Conservation (phyloP, 2,329 filamentous ascomycete genomes). For the Penicillium sp. region DNA sequence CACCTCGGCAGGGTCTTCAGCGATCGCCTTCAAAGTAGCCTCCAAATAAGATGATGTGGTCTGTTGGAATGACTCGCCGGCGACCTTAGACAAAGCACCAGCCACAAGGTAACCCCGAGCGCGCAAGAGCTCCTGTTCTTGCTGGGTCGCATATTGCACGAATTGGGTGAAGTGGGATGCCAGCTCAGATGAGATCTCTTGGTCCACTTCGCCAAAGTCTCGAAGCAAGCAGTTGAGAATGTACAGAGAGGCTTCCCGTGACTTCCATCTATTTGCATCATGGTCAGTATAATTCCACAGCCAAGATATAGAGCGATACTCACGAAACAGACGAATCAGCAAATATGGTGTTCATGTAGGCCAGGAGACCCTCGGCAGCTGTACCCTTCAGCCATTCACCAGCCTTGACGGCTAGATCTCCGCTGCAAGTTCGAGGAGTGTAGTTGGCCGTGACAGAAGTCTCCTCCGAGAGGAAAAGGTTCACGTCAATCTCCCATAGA, state of each 20-base stretch:
- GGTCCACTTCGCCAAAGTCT: conserved; percentile 71
- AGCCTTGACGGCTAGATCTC: conserved; percentile 83
- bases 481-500: conserved; percentile 93
- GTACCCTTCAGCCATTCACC: conserved; percentile 76
- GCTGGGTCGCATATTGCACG: conserved; percentile 64
- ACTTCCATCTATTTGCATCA: conserved; percentile 47
- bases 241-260: conserved; percentile 72
- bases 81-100: conserved; percentile 65
- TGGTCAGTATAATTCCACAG: conserved; percentile 3
- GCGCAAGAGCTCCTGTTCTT: conserved; percentile 66
- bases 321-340: conserved; percentile 37
- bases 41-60: conserved; percentile 41
- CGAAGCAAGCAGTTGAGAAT: conserved; percentile 74
- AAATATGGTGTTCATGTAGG: conserved; percentile 68
- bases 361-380: conserved; percentile 68
- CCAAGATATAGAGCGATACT: conserved; percentile 5
- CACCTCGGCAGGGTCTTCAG: conserved; percentile 68
- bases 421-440: conserved; percentile 83
- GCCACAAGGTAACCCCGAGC: conserved; percentile 81
- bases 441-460: conserved; percentile 93
- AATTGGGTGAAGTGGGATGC: conserved; percentile 69
- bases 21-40: conserved; percentile 63
- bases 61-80: conserved; percentile 46
- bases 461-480: conserved; percentile 89
- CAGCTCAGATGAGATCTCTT: conserved; percentile 59